Percentiles rank a stretch among this genome's conserved stretches.
Conservation (phyloP, 371 early-diverging fungal genomes). For the Fennellomyces sp. region DNA sequence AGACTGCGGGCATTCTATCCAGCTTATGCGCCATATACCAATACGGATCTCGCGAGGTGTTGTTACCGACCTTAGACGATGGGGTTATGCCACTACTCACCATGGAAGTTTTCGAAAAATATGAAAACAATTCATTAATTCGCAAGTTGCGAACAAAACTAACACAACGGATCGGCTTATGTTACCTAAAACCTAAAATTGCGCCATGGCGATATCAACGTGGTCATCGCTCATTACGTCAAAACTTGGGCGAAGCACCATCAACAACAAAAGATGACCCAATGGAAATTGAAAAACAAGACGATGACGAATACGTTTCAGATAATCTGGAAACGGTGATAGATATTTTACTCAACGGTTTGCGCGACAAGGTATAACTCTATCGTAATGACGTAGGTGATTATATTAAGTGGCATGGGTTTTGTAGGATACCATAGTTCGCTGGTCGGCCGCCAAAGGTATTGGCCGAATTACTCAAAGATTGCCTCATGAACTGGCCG, state of each 20-base stretch:
- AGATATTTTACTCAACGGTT: slow-evolving; percentile 77
- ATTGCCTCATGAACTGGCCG: slow-evolving; percentile 77
- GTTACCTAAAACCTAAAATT: slow-evolving; percentile 70
- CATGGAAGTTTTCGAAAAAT: slow-evolving; percentile 56
- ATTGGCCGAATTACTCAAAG: slow-evolving; percentile 86
- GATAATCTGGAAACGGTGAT: slow-evolving; percentile 78
- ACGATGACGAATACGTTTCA: slow-evolving; percentile 64
- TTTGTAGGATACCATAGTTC: slow-evolving; percentile 86
- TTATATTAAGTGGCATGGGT: background rate
- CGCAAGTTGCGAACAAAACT: slow-evolving; percentile 84
- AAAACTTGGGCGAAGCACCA: slow-evolving; percentile 42
- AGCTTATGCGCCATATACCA: slow-evolving; percentile 75
- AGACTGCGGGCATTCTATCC: slow-evolving; percentile 64
- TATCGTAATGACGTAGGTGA: background rate
- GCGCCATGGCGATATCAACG: slow-evolving; percentile 81
- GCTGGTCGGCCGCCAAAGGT: slow-evolving; percentile 97
- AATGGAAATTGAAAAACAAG: slow-evolving; percentile 45
- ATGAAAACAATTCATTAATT: slow-evolving; percentile 71
- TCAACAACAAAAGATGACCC: background rate
- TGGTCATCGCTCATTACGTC: slow-evolving; percentile 55
- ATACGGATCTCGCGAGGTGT: slow-evolving; percentile 63
- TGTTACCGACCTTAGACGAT: slow-evolving; percentile 62
- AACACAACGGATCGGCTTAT: slow-evolving; percentile 81
- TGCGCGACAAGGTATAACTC: slow-evolving; percentile 84
- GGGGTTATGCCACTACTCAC: slow-evolving; percentile 53